Conservation (phyloP, 208 protist genomes). For the Entamoeba invadens region DNA sequence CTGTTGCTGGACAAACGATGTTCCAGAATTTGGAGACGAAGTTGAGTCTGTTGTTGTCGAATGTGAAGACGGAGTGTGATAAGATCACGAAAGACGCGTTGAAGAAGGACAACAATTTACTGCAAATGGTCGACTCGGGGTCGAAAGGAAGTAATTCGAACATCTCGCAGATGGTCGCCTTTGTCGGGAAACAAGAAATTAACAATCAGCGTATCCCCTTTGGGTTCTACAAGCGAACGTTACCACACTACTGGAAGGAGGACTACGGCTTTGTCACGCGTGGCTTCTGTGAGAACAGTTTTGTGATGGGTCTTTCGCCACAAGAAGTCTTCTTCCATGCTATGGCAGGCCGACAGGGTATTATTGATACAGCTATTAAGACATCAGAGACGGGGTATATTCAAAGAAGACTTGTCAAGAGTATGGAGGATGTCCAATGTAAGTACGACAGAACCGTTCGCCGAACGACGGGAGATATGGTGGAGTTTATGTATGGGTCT, state of each 20-base stretch:
- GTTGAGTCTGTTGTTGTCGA: conserved; percentile 70
- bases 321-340: conserved; percentile 99
- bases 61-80: conserved; percentile 44
- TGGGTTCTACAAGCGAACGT: conserved; percentile 68
- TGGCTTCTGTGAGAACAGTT: conserved; percentile 93
- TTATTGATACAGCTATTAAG: conserved; percentile 99
- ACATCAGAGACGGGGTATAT: conserved; percentile 90
- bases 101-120: conserved; percentile 69
- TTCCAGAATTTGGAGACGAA: conserved; percentile 89
- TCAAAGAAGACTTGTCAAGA: conserved; percentile 69
- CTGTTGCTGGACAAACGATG: conserved; percentile 68
- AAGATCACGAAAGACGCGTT: conserved; percentile 59
- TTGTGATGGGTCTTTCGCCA: conserved; percentile 77
- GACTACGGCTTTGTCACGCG: conserved; percentile 80
- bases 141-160: conserved; percentile 95
- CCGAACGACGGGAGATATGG: conserved; percentile 47
- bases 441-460: conserved; percentile 87
- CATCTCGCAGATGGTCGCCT: conserved; percentile 93
- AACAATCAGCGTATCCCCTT: conserved; percentile 91
- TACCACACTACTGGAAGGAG: conserved; percentile 93
- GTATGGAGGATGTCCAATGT: conserved; percentile 77
- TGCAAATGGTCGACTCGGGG: conserved; percentile 80
- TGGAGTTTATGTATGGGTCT: conserved; percentile 95
- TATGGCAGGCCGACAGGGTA: conserved; percentile 90
- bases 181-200: conserved; percentile 98